A percentile compares a stretch with the other conserved stretches of the same genome.
These are phyloP conservation scores for Termitomyces sp. DNA, from an alignment of 768 basidiomycete genomes.

Conservation along the genomic window DNA sequence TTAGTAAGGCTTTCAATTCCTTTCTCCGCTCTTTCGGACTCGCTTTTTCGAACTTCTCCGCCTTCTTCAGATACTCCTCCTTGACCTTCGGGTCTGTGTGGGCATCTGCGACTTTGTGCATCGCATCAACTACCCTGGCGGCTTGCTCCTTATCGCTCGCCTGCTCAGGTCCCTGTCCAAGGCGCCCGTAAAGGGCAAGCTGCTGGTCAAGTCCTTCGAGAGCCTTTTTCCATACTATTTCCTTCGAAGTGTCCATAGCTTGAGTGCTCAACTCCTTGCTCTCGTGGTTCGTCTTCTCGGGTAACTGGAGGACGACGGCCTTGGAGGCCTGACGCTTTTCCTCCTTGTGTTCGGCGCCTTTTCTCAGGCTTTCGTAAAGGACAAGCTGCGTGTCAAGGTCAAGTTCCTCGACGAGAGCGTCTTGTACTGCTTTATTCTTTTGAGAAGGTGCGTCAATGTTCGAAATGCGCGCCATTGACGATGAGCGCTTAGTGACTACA, in stretches of 20 bases:
- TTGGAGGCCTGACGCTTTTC: neutral
- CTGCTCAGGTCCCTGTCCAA: neutral
- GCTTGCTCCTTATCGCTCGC: neutral
- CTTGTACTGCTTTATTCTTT: neutral
- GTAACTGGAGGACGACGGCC: neutral
- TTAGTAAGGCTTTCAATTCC: neutral
- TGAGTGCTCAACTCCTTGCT: neutral
- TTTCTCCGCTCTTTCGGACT: neutral
- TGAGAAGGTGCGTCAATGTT: neutral
- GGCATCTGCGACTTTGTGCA: neutral
- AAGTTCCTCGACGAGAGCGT: neutral
- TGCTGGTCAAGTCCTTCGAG: neutral
- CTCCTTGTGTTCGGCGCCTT: neutral
- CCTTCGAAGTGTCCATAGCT: neutral
- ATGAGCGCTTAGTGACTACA: neutral
- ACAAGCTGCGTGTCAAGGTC: neutral
- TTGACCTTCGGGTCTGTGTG: neutral
- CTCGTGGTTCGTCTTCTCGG: neutral
- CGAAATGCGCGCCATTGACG: neutral
- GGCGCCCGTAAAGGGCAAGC: neutral
- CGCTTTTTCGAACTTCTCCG: neutral
- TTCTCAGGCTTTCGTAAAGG: neutral
- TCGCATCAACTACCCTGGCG: neutral
- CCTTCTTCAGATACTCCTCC: neutral
- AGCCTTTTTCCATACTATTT: neutral